Evolutionary conservation across 148 eudicot genomes (phyloP).

Genomic region (Gaultheria prostrata): DNA sequence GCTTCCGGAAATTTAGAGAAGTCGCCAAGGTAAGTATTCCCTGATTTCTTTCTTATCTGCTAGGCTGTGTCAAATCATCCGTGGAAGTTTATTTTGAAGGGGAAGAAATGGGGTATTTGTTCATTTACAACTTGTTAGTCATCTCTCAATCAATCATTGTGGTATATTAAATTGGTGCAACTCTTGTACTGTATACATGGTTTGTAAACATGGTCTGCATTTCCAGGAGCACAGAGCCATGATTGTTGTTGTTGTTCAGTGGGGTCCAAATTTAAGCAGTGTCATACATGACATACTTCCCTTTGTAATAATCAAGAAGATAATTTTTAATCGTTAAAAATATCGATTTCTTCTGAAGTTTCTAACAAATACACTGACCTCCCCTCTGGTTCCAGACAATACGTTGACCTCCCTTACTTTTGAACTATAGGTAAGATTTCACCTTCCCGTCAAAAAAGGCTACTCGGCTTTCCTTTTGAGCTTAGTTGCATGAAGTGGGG

Average conservation of each 20-base stretch:
- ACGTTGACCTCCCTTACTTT: not conserved
- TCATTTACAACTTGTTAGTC: not conserved
- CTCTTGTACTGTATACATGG: not conserved
- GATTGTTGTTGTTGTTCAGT: too few relatives aligned
- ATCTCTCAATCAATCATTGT: not conserved
- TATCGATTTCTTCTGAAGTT: not conserved
- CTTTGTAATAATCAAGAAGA: too few relatives aligned
- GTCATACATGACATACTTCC: too few relatives aligned
- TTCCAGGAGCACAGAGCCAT: not conserved
- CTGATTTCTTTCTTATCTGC: slow-evolving; percentile 4
- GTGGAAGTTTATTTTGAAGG: not conserved
- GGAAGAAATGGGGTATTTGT: not conserved
- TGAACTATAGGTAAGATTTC: not conserved
- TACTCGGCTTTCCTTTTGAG: not conserved
- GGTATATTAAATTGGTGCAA: not conserved
- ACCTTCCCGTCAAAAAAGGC: not conserved
- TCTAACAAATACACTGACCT: not conserved
- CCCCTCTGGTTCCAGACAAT: not conserved
- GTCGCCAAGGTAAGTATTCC: slow-evolving; percentile 62
- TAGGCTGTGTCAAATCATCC: not conserved
- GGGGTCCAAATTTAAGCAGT: too few relatives aligned
- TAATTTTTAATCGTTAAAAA: too few relatives aligned
- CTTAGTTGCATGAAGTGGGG: too few relatives aligned
- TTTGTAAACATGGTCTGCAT: not conserved
- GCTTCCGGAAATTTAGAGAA: slow-evolving; percentile 75